A percentile compares a stretch with the other conserved stretches of the same genome.
Evolutionary conservation across 805 yeast species (phyloP).

Genomic region (Sungouiozyma intestinalis): DNA sequence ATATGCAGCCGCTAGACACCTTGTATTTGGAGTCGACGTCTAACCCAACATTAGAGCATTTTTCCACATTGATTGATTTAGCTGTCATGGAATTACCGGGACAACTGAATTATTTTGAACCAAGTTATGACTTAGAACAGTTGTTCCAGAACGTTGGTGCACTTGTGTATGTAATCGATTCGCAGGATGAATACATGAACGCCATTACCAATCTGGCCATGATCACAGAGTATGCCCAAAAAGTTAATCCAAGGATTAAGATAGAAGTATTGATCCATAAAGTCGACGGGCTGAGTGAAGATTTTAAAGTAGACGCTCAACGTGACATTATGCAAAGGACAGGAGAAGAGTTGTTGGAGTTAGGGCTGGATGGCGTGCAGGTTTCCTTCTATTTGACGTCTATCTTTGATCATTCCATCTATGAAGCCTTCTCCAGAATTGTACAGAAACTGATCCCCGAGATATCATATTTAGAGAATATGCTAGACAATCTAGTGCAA

Average conservation of each 20-base stretch:
- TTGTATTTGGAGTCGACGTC: constrained; percentile 83
- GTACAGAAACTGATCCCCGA: constrained; percentile 88
- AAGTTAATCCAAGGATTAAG: constrained; percentile 73
- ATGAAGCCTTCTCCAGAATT: constrained; percentile 89
- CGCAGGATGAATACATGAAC: constrained; percentile 89
- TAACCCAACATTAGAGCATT: constrained; percentile 76
- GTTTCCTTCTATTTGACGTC: constrained; percentile 86
- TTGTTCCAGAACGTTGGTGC: constrained; percentile 80
- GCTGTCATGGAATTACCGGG: constrained; percentile 94
- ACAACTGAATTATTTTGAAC: constrained; percentile 81
- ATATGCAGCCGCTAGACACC: constrained; percentile 93
- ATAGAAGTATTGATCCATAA: constrained; percentile 92
- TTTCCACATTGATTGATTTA: constrained; percentile 73
- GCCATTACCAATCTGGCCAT: constrained; percentile 82
- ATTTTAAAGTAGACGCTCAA: constrained; percentile 87
- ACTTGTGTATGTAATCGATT: constrained; percentile 85
- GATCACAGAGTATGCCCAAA: constrained; percentile 79
- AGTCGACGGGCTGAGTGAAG: constrained; percentile 91
- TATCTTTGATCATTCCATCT: constrained; percentile 89
- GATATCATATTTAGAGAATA: constrained; percentile 74
- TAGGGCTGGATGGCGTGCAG: constrained; percentile 85
- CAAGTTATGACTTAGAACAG: constrained; percentile 66
- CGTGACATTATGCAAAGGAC: constrained; percentile 94
- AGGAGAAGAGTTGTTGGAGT: constrained; percentile 82
- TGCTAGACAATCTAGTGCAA: constrained; percentile 79